Evolutionary conservation across 2,329 filamentous ascomycete genomes (phyloP).

Genomic region (Calycina herbarum): DNA sequence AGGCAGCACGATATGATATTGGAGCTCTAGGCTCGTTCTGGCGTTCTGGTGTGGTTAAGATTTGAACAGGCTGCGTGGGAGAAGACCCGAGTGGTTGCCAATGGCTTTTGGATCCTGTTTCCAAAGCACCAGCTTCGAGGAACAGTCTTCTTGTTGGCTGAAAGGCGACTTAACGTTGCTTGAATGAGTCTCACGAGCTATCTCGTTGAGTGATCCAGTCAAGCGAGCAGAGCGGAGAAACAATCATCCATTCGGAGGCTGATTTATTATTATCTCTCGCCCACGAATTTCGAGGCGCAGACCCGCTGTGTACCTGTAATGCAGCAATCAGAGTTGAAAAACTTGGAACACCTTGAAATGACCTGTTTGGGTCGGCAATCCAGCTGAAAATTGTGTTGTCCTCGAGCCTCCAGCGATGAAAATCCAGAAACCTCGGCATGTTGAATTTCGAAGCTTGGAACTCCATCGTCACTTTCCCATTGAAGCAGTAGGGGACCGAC

Average conservation of each 20-base stretch:
- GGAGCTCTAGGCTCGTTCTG: neutral
- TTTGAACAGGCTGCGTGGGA: neutral
- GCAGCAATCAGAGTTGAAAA: neutral
- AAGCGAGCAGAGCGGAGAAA: slow-evolving; percentile 1
- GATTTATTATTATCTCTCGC: neutral
- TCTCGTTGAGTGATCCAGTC: neutral
- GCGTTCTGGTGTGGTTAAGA: neutral
- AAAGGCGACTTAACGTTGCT: neutral
- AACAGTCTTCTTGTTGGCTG: neutral
- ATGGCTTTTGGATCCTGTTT: neutral
- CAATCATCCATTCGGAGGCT: neutral
- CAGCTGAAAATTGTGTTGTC: too few species aligned
- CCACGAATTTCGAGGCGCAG: neutral
- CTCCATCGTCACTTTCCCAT: neutral
- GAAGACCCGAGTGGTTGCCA: neutral
- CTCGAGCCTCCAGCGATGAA: neutral
- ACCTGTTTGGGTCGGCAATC: neutral
- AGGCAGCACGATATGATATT: neutral
- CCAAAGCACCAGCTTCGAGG: neutral
- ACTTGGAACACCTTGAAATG: neutral
- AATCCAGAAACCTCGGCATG: neutral
- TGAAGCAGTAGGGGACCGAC: neutral
- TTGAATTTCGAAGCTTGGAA: neutral
- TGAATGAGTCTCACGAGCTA: neutral
- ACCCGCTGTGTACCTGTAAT: neutral